Conservation (phyloP, 495 filamentous ascomycete genomes). For the Sabuloglossum arenarium region DNA sequence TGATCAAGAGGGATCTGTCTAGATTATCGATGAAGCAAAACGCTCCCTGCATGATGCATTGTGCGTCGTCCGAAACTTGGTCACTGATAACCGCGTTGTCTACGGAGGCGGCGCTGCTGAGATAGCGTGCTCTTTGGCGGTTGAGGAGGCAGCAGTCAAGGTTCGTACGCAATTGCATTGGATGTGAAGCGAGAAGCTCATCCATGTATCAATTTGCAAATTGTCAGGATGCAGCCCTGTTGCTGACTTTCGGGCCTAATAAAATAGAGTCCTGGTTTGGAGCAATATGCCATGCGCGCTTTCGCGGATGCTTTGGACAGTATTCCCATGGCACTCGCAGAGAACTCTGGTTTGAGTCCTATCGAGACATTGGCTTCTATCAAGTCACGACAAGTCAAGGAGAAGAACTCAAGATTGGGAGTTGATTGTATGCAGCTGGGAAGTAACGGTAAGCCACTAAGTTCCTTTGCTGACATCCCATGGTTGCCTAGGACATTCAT, state of each 20-base stretch:
- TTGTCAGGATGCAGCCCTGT: neutral
- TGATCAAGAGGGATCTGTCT: neutral
- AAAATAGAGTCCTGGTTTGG: slow-evolving; percentile 62
- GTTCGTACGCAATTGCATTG: slow-evolving; percentile 15
- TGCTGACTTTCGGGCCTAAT: slow-evolving; percentile 4
- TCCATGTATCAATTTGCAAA: neutral
- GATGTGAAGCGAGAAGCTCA: neutral
- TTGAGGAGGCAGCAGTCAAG: slow-evolving; percentile 88
- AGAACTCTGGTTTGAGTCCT: slow-evolving; percentile 90
- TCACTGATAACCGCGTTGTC: slow-evolving; percentile 92
- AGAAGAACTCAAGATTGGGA: slow-evolving; percentile 64
- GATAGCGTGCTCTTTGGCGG: slow-evolving; percentile 90
- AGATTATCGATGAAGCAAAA: slow-evolving; percentile 99
- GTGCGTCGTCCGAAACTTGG: slow-evolving; percentile 92
- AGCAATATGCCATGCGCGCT: slow-evolving; percentile 97
- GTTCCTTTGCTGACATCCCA: neutral
- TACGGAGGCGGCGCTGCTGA: slow-evolving; percentile 95
- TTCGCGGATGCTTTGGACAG: slow-evolving; percentile 90
- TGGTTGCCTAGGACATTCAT: too few relatives aligned
- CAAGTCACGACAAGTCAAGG: slow-evolving; percentile 89
- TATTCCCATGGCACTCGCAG: slow-evolving; percentile 87
- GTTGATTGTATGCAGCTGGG: slow-evolving; percentile 96
- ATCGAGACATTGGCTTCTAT: slow-evolving; percentile 88
- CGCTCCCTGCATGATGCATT: slow-evolving; percentile 92
- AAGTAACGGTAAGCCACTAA: slow-evolving; percentile 43